Evolutionary conservation across 1,284 basidiomycete genomes (phyloP).

Genomic region (Austropuccinia psidii): DNA sequence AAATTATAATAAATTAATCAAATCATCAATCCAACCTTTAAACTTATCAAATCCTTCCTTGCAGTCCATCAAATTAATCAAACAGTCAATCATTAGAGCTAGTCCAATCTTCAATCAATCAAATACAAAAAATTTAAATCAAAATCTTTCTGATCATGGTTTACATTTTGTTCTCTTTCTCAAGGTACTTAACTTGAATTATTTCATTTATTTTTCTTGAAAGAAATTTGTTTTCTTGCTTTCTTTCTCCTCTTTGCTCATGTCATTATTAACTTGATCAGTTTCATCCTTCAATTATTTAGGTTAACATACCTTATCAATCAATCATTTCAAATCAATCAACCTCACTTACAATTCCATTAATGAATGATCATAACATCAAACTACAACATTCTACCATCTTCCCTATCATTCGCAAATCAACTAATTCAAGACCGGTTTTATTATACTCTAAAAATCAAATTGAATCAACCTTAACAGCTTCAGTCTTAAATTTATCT

Average conservation of each 20-base stretch:
- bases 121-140: not conserved
- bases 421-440: slow-evolving; percentile 10
- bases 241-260: no score
- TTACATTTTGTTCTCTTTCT: no score
- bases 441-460: slow-evolving; percentile 1
- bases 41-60: not conserved
- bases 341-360: slow-evolving; percentile 8
- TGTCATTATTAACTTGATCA: no score
- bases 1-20: not conserved
- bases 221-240: no score
- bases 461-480: not conserved
- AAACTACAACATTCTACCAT: not conserved
- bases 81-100: slow-evolving; percentile 27
- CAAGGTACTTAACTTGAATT: no score
- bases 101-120: not conserved
- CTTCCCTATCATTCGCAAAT: slow-evolving; percentile 30
- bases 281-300: not conserved
- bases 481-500: slow-evolving; percentile 29
- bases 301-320: slow-evolving; percentile 21
- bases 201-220: no score
- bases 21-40: not conserved
- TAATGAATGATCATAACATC: slow-evolving; percentile 18
- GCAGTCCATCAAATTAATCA: not conserved
- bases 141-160: no score
- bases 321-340: not conserved